phyloP scores from a whole-genome alignment of 768 basidiomycete genomes.

The Suillus discolor region DNA sequence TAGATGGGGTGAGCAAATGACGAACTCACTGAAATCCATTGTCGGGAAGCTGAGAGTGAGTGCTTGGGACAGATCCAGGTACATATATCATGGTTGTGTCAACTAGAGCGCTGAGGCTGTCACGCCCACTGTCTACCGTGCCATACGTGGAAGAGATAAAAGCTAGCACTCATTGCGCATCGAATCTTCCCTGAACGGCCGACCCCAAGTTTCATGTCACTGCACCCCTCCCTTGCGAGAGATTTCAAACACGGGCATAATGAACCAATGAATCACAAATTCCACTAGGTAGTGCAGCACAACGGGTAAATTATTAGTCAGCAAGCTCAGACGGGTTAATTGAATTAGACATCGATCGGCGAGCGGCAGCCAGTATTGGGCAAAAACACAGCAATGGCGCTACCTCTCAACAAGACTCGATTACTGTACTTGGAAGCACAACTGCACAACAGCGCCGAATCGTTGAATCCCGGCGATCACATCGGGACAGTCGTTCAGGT shows the following conservation, averaged over 20 bases:
- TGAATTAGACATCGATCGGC: not conserved
- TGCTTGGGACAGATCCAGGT: not conserved
- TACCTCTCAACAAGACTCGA: slow-evolving; percentile 7
- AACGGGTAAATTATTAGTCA: too few species aligned
- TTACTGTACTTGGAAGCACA: not conserved
- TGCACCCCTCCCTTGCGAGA: not conserved
- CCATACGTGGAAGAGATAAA: not conserved
- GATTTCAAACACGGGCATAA: not conserved
- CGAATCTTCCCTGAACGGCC: not conserved
- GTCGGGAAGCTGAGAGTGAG: not conserved
- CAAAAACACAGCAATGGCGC: not conserved
- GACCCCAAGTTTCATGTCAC: not conserved
- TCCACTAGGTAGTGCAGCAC: too few species aligned
- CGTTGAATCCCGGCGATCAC: not conserved
- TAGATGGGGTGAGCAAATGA: too few species aligned
- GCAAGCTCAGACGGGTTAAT: too few species aligned
- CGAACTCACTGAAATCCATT: not conserved
- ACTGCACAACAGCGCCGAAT: not conserved
- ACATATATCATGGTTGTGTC: not conserved
- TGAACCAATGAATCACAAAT: too few species aligned
- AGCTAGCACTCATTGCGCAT: not conserved
- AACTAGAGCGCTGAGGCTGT: not conserved
- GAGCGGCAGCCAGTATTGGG: not conserved
- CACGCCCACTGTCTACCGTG: not conserved
- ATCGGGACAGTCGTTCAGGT: slow-evolving; percentile 4